A percentile compares a stretch with the other conserved stretches of the same genome.
Evolutionary conservation across 2,329 filamentous ascomycete genomes (phyloP).

Genomic region (Xylaria sp.): DNA sequence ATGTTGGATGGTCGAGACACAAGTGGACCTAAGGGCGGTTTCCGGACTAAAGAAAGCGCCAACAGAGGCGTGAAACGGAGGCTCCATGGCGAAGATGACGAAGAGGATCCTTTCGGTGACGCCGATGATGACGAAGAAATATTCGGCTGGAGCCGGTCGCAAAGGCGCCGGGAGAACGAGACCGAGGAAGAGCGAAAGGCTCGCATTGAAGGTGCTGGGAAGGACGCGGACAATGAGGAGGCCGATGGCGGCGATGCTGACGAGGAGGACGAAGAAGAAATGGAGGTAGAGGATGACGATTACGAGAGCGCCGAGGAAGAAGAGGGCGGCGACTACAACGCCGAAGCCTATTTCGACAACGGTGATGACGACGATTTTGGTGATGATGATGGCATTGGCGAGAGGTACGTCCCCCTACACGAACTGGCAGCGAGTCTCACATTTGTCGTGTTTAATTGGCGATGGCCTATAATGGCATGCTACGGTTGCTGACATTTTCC

Average conservation of each 20-base stretch:
- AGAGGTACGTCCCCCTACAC: conserved; percentile 30
- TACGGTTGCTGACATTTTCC: conserved; percentile 24
- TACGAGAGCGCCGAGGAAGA: conserved; percentile 64
- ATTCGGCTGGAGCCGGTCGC: conserved; percentile 26
- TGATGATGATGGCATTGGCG: conserved; percentile 58
- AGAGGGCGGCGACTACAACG: conserved; percentile 70
- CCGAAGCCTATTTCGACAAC: conserved; percentile 70
- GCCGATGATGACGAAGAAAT: conserved; percentile 43
- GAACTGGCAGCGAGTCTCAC: not conserved
- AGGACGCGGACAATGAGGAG: conserved; percentile 50
- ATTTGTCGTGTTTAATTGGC: not conserved
- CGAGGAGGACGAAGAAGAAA: conserved; percentile 61
- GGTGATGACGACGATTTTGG: conserved; percentile 64
- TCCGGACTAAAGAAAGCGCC: conserved; percentile 48
- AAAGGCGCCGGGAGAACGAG: conserved; percentile 43
- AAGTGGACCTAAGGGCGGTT: conserved; percentile 45
- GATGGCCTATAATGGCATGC: no score
- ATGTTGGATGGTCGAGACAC: conserved; percentile 63
- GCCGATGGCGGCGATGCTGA: conserved; percentile 52
- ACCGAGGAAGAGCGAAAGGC: conserved; percentile 51
- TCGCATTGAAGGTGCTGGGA: conserved; percentile 48
- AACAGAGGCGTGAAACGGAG: conserved; percentile 53
- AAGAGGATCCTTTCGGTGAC: conserved; percentile 50
- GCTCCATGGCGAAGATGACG: conserved; percentile 59
- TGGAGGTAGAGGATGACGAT: conserved; percentile 58